These are phyloP conservation scores for Didymella lethalis DNA, from an alignment of 2,329 filamentous ascomycete genomes.

Conservation along the genomic window DNA sequence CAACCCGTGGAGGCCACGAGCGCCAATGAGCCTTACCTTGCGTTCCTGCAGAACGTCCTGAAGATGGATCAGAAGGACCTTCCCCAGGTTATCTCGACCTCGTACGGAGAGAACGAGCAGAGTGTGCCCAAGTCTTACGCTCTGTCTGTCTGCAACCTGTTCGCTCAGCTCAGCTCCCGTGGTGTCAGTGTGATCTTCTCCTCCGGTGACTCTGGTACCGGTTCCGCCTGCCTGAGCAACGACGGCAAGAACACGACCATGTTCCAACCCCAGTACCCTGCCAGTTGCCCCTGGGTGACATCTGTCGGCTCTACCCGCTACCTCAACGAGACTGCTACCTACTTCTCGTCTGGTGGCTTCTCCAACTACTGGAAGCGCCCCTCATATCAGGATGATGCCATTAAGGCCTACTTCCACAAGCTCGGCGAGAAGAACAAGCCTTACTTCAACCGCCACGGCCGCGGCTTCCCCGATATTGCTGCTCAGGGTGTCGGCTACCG, in stretches of 20 bases:
- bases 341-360: constrained; percentile 62
- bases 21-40: constrained; percentile 72
- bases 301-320: constrained; percentile 68
- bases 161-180: constrained; percentile 69
- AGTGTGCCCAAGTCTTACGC: constrained; percentile 68
- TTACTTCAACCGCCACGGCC: constrained; percentile 62
- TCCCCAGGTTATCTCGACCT: constrained; percentile 69
- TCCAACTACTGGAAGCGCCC: constrained; percentile 58
- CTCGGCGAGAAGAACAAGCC: constrained; percentile 55
- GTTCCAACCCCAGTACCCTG: constrained; percentile 70
- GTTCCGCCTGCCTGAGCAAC: constrained; percentile 62
- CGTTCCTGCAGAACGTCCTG: constrained; percentile 66
- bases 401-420: constrained; percentile 55
- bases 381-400: constrained; percentile 56
- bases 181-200: constrained; percentile 70
- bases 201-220: constrained; percentile 68
- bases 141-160: constrained; percentile 67
- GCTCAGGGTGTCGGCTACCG: constrained; percentile 58
- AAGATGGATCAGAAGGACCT: constrained; percentile 59
- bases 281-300: constrained; percentile 72
- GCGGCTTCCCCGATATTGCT: constrained; percentile 70
- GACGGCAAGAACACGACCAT: constrained; percentile 64
- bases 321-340: constrained; percentile 51
- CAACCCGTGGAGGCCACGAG: constrained; percentile 52
- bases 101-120: constrained; percentile 73